A percentile compares a stretch with the other conserved stretches of the same genome.
Conservation (phyloP, 1,284 basidiomycete genomes). For the Paramarasmius palmivorus region DNA sequence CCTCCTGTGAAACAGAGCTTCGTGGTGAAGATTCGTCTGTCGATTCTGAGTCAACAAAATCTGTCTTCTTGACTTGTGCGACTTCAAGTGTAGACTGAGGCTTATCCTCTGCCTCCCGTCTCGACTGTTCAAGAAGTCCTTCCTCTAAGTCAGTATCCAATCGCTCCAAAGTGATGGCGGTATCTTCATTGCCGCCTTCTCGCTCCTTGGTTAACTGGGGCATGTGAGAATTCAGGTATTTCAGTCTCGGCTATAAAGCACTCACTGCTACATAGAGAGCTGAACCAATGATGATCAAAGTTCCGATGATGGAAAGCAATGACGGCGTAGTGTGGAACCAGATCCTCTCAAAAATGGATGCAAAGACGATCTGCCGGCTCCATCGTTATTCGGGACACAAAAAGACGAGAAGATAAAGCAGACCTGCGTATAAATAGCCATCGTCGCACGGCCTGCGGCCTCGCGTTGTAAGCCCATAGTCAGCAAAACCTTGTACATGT, state of each 20-base stretch:
- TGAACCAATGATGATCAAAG: constrained; percentile 55
- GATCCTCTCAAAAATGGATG: constrained; percentile 56
- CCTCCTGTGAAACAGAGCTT: too few relatives aligned
- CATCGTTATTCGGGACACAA: background rate
- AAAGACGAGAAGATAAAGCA: background rate
- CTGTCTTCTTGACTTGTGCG: background rate
- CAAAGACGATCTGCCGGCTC: constrained; percentile 56
- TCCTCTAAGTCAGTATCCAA: background rate
- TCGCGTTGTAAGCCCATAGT: constrained; percentile 69
- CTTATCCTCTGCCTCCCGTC: background rate
- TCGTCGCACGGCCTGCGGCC: constrained; percentile 58
- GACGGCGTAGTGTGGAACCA: constrained; percentile 59
- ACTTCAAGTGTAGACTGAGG: background rate
- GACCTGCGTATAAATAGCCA: constrained; percentile 65
- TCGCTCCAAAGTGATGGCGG: background rate
- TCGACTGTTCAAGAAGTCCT: background rate
- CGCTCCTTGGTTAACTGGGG: constrained; percentile 7
- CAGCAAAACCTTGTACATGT: constrained; percentile 42
- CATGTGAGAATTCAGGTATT: background rate
- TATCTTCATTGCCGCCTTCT: background rate
- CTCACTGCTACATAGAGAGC: constrained; percentile 63
- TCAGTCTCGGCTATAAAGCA: constrained; percentile 2
- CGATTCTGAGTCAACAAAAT: too few relatives aligned
- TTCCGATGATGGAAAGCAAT: constrained; percentile 55
- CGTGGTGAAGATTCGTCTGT: too few relatives aligned